These are phyloP conservation scores for Zelopaecilomyces penicillatus DNA, from an alignment of 2,329 filamentous ascomycete genomes.

Conservation along the genomic window DNA sequence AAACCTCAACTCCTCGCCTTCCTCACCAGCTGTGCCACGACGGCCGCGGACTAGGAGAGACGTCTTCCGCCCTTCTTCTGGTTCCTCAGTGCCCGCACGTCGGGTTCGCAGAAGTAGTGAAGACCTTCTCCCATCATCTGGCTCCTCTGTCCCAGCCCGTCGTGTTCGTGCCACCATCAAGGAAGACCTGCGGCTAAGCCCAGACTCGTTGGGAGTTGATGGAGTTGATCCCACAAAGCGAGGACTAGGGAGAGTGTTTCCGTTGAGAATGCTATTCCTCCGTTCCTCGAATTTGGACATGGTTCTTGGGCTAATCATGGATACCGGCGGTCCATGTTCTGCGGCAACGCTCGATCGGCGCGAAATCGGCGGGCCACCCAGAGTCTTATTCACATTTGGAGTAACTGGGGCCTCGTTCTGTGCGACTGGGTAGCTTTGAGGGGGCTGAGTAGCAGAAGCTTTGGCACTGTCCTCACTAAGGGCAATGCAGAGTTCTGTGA, in stretches of 20 bases:
- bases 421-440: slow-evolving; percentile 5
- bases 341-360: slow-evolving; percentile 33
- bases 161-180: slow-evolving; percentile 38
- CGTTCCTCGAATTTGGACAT: slow-evolving; percentile 46
- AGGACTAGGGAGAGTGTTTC: slow-evolving; percentile 38
- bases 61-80: slow-evolving; percentile 36
- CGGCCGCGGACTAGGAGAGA: slow-evolving; percentile 38
- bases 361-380: slow-evolving; percentile 25
- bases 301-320: slow-evolving; percentile 37
- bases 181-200: slow-evolving; percentile 41
- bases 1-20: slow-evolving; percentile 38
- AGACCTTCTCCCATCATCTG: slow-evolving; percentile 41
- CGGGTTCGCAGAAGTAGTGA: slow-evolving; percentile 36
- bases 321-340: slow-evolving; percentile 31
- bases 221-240: slow-evolving; percentile 32
- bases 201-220: slow-evolving; percentile 31
- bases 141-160: slow-evolving; percentile 41
- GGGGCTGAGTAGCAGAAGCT: slow-evolving; percentile 7
- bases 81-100: slow-evolving; percentile 39
- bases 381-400: slow-evolving; percentile 34
- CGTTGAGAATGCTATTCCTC: slow-evolving; percentile 38
- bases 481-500: slow-evolving; percentile 87
- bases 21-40: slow-evolving; percentile 37
- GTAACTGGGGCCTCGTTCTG: slow-evolving; percentile 28
- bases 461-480: slow-evolving; percentile 53